A percentile compares a stretch with the other conserved stretches of the same genome.
These are phyloP conservation scores for Melanomma pulvis-pyrius DNA, from an alignment of 495 filamentous ascomycete genomes.

Conservation along the genomic window DNA sequence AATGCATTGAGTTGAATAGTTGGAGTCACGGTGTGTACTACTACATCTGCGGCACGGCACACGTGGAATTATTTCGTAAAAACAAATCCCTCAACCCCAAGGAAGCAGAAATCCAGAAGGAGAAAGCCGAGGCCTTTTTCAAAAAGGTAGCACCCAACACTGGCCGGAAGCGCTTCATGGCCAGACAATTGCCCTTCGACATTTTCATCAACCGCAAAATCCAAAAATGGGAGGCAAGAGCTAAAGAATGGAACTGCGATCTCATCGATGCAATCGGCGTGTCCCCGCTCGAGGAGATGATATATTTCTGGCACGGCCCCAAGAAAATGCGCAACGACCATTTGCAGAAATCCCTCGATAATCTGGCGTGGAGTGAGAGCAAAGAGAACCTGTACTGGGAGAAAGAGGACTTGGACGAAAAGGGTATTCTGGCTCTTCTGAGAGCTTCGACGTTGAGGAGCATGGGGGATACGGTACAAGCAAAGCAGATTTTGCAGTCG, in stretches of 20 bases:
- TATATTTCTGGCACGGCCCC: conserved; percentile 87
- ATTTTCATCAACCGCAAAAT: conserved; percentile 83
- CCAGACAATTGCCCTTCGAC: conserved; percentile 86
- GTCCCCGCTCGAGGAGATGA: conserved; percentile 87
- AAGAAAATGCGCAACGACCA: conserved; percentile 73
- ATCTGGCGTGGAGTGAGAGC: conserved; percentile 67
- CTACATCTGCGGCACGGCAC: conserved; percentile 77
- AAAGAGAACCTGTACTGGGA: conserved; percentile 56
- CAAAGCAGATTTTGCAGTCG: conserved; percentile 62
- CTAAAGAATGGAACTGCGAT: conserved; percentile 66
- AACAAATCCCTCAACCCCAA: conserved; percentile 53
- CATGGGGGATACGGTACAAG: conserved; percentile 61
- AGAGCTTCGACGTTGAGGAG: conserved; percentile 69
- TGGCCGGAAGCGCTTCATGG: conserved; percentile 89
- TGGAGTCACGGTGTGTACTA: conserved; percentile 92
- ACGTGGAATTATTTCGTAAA: conserved; percentile 79
- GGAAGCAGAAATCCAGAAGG: conserved; percentile 56
- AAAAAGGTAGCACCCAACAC: conserved; percentile 71
- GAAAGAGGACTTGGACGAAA: conserved; percentile 71
- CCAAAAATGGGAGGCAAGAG: conserved; percentile 84
- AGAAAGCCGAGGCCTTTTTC: conserved; percentile 69
- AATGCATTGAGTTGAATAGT: conserved; percentile 79
- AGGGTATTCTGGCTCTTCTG: conserved; percentile 67
- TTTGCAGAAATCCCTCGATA: conserved; percentile 63
- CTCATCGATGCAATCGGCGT: conserved; percentile 83